A percentile compares a stretch with the other conserved stretches of the same genome.
phyloP scores from a whole-genome alignment of 805 yeast species.

The Sungouiozyma ichnusensis region DNA sequence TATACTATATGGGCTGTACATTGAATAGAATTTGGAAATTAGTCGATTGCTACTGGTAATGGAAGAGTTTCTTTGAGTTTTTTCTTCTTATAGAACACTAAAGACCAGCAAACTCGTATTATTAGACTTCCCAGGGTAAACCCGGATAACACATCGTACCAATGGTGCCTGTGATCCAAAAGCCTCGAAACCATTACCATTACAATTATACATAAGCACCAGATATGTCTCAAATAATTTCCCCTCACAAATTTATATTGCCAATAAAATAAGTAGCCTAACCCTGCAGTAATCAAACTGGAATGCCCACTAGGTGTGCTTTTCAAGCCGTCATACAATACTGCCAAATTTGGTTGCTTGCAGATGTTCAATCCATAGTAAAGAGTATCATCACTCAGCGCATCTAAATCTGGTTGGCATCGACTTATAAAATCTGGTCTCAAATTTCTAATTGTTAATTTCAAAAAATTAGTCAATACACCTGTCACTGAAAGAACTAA shows the following conservation, averaged over 20 bases:
- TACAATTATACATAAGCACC: conserved; percentile 19
- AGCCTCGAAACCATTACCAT: conserved; percentile 23
- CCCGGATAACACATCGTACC: conserved; percentile 24
- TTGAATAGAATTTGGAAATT: neutral
- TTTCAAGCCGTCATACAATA: conserved; percentile 22
- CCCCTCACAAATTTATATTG: conserved; percentile 14
- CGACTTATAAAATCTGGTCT: conserved; percentile 25
- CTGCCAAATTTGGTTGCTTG: conserved; percentile 10
- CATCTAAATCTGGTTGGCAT: conserved; percentile 14
- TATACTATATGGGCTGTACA: neutral
- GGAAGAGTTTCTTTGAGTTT: neutral
- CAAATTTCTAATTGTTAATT: conserved; percentile 18
- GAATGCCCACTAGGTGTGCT: conserved; percentile 28
- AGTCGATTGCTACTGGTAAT: neutral
- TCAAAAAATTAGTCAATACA: conserved; percentile 19
- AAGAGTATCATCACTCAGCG: conserved; percentile 1
- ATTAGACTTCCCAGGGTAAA: conserved; percentile 4
- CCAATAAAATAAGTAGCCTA: conserved; percentile 20
- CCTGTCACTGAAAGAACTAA: conserved; percentile 17
- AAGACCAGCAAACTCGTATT: neutral
- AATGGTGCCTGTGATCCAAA: conserved; percentile 25
- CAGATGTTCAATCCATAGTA: conserved; percentile 12
- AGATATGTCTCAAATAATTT: conserved; percentile 11
- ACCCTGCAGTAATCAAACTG: conserved; percentile 15
- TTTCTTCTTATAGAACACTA: neutral